Base-by-base conservation (phyloP, 352 stramenopile genomes). In the Lagenidium sp. region DNA sequence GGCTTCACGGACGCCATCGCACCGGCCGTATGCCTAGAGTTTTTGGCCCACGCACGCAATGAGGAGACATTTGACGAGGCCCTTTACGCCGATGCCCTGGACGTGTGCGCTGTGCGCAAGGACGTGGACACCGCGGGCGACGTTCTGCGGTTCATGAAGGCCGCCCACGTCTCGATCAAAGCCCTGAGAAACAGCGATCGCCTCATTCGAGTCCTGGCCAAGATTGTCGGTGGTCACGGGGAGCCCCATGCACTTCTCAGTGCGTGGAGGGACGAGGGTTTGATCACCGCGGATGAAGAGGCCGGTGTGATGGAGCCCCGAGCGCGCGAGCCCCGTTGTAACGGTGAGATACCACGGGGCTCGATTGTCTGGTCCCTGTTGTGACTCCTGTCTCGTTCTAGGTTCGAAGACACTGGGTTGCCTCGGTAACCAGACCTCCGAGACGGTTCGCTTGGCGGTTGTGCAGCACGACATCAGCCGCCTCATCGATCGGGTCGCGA, bases 401-500 rank as follows among this genome's bases (percentile, higher is more conserved):
- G 53, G 54, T 16, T 45, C 54, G 8, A 83, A 81, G 47, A 60
- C 65, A 7, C 50, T 78, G 1, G 76, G 72, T 0, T 83, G 68
- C 24, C 47, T 89, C 1, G 70, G 76, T 13, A 54, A 81, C 35
- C 68, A 86, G 35, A 85, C 76, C 1, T 82, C 72, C 0, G 55
- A 76, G 31, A 82, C 70, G 0, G 76, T 85, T 23, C 63, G 72
- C 7, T 69, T 73, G 29, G 68, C 73, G 6, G 72, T 85, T 16
- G 70, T 86, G 7, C 63, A 85, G 24, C 76, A 89, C 36, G 76
- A 85, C 31, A 84, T 85, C 38, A 61, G 48, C 29, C 64, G 74
- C 12, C 58, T 89, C 6, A 69, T 78, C 11, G 55, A 72, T 21
- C 66, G 76, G 1, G 55, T 83, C 24, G 60, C 55, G n/a, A n/a